Percentiles rank a stretch among this genome's conserved stretches.
Conservation (phyloP, 495 filamentous ascomycete genomes). For the Podospora bellae-mahoneyi region DNA sequence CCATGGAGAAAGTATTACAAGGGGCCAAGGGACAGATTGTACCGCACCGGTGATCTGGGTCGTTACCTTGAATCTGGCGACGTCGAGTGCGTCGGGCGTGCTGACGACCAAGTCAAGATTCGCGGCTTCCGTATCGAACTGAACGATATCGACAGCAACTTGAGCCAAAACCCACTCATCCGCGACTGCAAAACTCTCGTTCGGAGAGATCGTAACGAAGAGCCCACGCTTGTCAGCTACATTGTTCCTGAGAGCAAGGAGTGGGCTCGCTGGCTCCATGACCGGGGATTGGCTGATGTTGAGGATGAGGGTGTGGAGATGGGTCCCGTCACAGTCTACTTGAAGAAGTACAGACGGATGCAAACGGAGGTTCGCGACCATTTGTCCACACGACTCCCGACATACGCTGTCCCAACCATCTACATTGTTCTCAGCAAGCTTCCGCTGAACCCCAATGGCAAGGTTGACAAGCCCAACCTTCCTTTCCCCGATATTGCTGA, state of each 20-base stretch:
- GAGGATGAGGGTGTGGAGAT: conserved; percentile 47
- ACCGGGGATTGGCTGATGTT: conserved; percentile 50
- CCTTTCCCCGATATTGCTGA: conserved; percentile 80
- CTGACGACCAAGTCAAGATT: conserved; percentile 92
- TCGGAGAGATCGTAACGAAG: conserved; percentile 82
- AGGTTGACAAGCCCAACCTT: conserved; percentile 84
- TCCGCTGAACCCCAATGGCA: conserved; percentile 92
- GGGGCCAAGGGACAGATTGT: conserved; percentile 83
- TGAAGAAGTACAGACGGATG: conserved; percentile 64
- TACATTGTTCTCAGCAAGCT: conserved; percentile 76
- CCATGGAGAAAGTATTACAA: conserved; percentile 78
- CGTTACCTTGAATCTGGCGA: conserved; percentile 70
- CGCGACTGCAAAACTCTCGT: conserved; percentile 87
- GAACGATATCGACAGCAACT: conserved; percentile 84
- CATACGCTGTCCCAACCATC: conserved; percentile 75
- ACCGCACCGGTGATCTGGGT: conserved; percentile 79
- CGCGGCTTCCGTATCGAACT: conserved; percentile 94
- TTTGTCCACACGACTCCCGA: conserved; percentile 70
- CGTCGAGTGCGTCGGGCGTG: conserved; percentile 72
- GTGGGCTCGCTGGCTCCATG: conserved; percentile 66
- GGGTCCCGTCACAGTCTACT: conserved; percentile 40
- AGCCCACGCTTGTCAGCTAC: conserved; percentile 86
- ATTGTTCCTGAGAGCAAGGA: conserved; percentile 76
- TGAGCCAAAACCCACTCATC: conserved; percentile 73
- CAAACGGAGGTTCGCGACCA: conserved; percentile 71